phyloP scores from a whole-genome alignment of 2,329 filamentous ascomycete species.

The Catunica adiposa region DNA sequence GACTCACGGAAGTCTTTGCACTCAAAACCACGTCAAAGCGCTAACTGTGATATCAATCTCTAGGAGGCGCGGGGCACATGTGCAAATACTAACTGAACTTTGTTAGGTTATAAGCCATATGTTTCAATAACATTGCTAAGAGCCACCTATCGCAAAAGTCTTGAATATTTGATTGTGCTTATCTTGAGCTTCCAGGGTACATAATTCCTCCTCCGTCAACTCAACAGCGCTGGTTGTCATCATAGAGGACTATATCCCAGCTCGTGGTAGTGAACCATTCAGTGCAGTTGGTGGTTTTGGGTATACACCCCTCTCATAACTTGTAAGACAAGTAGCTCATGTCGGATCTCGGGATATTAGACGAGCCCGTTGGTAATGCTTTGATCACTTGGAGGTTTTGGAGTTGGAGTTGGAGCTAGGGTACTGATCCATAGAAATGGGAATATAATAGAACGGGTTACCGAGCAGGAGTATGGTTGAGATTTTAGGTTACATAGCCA shows the following conservation, averaged over 20 bases:
- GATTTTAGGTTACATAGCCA: background rate
- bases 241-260: background rate
- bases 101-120: no score
- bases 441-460: background rate
- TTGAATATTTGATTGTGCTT: background rate
- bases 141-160: background rate
- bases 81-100: no score
- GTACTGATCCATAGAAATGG: background rate
- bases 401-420: background rate
- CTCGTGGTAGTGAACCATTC: no score
- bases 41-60: no score
- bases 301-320: background rate
- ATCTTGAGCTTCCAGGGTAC: no score
- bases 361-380: background rate
- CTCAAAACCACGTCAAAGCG: no score
- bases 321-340: background rate
- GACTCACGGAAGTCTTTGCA: no score
- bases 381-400: background rate
- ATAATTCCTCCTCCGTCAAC: background rate
- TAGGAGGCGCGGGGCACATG: no score
- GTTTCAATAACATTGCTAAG: background rate
- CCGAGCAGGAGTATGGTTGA: background rate
- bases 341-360: background rate
- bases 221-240: background rate
- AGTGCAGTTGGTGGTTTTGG: no score